Percentiles rank a stretch among this genome's conserved stretches.
Conservation (phyloP, 805 yeast genomes). For the Ogataea methanolica region DNA sequence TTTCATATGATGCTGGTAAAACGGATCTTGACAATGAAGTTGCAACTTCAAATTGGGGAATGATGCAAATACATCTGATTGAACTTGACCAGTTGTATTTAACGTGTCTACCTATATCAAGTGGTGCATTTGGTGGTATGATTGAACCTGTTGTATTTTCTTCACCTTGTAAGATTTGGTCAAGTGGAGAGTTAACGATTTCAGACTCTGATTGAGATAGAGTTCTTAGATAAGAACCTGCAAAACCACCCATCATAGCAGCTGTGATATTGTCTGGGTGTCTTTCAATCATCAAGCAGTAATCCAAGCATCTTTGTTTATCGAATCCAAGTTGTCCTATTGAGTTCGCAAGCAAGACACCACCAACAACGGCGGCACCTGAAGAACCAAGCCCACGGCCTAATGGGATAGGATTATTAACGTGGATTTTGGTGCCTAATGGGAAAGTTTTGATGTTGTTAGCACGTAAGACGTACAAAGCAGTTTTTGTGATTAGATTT, state of each 20-base stretch:
- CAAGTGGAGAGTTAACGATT: constrained; percentile 78
- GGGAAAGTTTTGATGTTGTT: constrained; percentile 77
- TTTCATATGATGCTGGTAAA: constrained; percentile 72
- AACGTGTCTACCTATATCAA: constrained; percentile 82
- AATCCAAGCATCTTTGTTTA: constrained; percentile 84
- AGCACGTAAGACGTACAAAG: constrained; percentile 85
- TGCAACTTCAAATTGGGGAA: constrained; percentile 91
- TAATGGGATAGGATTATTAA: constrained; percentile 87
- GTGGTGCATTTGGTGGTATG: constrained; percentile 79
- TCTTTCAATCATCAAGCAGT: constrained; percentile 94
- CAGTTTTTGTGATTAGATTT: constrained; percentile 88
- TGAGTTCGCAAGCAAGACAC: constrained; percentile 85
- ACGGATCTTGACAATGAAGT: constrained; percentile 91
- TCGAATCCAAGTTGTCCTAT: constrained; percentile 69
- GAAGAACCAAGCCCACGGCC: constrained; percentile 98
- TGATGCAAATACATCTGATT: constrained; percentile 83
- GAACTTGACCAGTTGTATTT: constrained; percentile 77
- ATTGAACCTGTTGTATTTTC: constrained; percentile 49
- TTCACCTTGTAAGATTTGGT: constrained; percentile 78
- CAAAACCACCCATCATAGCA: constrained; percentile 98
- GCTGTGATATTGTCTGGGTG: constrained; percentile 99
- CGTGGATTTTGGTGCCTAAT: constrained; percentile 72
- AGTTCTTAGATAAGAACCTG: constrained; percentile 88
- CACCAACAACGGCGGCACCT: constrained; percentile 98
- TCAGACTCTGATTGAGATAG: constrained; percentile 65